Evolutionary conservation across 768 basidiomycete species (phyloP).

Genomic region (Cyclocybe cylindracea): DNA sequence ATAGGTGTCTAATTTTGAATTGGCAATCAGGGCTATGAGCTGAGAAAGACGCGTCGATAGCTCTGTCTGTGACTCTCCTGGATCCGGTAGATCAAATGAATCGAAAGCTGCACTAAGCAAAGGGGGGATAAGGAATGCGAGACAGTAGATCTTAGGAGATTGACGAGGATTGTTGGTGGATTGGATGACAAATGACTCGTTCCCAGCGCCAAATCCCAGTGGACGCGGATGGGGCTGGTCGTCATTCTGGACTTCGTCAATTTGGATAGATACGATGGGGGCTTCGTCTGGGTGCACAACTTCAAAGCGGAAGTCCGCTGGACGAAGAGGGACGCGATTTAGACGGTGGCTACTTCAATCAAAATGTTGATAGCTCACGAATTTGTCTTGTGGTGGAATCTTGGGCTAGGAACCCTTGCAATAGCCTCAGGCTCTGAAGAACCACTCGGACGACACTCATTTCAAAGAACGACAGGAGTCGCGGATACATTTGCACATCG

Average conservation of each 20-base stretch:
- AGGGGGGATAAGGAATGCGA: constrained; percentile 63
- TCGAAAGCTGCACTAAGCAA: constrained; percentile 65
- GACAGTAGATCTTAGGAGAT: constrained; percentile 51
- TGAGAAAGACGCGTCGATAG: constrained; percentile 53
- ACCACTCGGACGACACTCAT: constrained; percentile 55
- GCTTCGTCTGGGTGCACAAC: constrained; percentile 18
- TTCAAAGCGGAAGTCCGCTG: neutral
- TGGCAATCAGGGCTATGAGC: constrained; percentile 54
- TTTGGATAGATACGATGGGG: constrained; percentile 59
- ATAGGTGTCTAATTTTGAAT: constrained; percentile 66
- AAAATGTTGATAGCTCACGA: constrained; percentile 1
- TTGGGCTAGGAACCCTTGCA: constrained; percentile 7
- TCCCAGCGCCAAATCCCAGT: neutral
- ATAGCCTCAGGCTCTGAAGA: constrained; percentile 44
- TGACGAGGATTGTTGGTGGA: constrained; percentile 65
- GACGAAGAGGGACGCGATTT: neutral
- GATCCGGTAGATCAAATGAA: constrained; percentile 42
- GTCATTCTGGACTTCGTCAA: constrained; percentile 49
- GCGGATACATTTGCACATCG: constrained; percentile 56
- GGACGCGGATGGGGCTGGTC: constrained; percentile 7
- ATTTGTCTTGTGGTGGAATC: neutral
- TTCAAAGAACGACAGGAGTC: constrained; percentile 72
- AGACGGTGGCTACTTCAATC: neutral
- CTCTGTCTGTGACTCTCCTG: constrained; percentile 18
- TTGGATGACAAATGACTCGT: constrained; percentile 23